Conservation (phyloP, 2,329 filamentous ascomycete species). For the Seiridium cupressi region DNA sequence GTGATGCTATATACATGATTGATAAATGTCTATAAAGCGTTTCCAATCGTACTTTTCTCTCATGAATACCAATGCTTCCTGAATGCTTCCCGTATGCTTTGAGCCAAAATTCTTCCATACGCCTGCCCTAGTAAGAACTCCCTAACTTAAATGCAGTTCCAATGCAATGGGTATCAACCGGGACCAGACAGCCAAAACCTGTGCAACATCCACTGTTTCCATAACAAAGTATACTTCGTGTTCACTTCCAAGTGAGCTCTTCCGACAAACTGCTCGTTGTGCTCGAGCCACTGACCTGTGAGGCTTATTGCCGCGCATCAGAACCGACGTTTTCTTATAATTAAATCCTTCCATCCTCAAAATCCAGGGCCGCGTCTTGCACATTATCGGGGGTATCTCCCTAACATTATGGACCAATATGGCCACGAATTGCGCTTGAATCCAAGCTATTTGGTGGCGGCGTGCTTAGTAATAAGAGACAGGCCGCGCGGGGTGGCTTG, state of each 20-base stretch:
- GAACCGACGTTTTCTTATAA: no score
- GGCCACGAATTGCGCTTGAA: no score
- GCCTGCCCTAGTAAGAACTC: not conserved
- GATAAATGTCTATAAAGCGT: no score
- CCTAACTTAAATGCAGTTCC: no score
- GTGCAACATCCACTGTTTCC: not conserved
- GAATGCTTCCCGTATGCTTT: not conserved
- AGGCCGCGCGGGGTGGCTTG: not conserved
- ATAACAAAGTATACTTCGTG: not conserved
- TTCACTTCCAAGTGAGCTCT: not conserved
- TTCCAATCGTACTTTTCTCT: not conserved
- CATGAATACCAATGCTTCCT: not conserved
- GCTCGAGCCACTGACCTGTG: no score
- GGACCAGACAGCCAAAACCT: not conserved
- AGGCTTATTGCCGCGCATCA: no score
- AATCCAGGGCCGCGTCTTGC: no score
- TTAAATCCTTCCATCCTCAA: no score
- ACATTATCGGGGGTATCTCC: no score
- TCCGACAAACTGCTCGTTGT: no score
- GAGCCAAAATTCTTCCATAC: not conserved
- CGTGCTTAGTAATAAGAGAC: not conserved
- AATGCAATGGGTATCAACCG: not conserved
- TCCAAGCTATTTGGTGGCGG: no score
- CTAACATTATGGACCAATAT: no score
- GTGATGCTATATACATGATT: not conserved